These are phyloP conservation scores for Plasmodium gonderi DNA, from an alignment of 169 alveolate genomes.

Conservation along the genomic window DNA sequence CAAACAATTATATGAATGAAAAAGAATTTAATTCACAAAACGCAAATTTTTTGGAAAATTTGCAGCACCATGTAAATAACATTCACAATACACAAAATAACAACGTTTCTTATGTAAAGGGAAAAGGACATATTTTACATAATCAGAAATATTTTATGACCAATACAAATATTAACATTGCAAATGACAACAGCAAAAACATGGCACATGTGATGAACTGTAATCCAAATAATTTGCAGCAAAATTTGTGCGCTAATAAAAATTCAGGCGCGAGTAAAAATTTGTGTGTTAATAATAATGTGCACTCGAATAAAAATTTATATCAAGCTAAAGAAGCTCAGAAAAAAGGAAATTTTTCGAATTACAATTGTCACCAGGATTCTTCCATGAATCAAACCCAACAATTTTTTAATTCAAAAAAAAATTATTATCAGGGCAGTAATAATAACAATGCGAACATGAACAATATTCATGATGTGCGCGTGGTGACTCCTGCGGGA, in stretches of 20 bases:
- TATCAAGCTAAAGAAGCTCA: not conserved
- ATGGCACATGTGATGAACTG: not conserved
- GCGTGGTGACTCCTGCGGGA: too few species aligned
- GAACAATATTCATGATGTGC: not conserved
- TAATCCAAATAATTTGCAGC: not conserved
- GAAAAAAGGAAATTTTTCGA: not conserved
- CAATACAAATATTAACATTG: not conserved
- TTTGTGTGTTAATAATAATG: not conserved
- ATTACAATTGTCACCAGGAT: not conserved
- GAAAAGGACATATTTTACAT: not conserved
- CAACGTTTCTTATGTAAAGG: not conserved
- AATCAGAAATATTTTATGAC: not conserved
- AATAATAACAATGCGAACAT: not conserved
- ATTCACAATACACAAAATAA: not conserved
- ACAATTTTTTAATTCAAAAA: not conserved
- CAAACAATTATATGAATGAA: not conserved
- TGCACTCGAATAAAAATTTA: not conserved
- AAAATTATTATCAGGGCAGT: not conserved
- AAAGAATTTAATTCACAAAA: not conserved
- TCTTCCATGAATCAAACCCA: not conserved
- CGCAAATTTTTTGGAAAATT: not conserved
- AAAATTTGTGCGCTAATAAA: not conserved
- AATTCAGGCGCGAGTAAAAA: not conserved
- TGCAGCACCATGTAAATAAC: not conserved
- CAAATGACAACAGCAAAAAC: not conserved